A percentile compares a stretch with the other conserved stretches of the same genome.
Evolutionary conservation across 2,329 filamentous ascomycete species (phyloP).

Genomic region (Tolypocladium ophioglossoides): DNA sequence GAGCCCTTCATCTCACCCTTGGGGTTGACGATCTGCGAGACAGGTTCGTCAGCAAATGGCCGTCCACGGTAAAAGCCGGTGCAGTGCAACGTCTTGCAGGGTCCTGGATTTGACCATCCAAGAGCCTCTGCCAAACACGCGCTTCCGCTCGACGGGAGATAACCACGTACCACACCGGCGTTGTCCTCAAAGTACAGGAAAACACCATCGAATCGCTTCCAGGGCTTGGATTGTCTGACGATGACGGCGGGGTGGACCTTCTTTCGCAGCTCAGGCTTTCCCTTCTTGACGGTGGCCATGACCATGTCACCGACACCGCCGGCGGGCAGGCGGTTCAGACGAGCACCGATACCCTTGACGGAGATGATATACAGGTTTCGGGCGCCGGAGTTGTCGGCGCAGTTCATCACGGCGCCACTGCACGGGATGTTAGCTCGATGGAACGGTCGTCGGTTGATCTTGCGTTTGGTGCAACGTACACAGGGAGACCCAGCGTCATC

Average conservation of each 20-base stretch:
- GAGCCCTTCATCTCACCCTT: constrained; percentile 99
- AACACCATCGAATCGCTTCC: constrained; percentile 96
- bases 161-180: constrained; percentile 80
- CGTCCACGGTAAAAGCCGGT: not conserved
- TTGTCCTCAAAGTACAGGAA: constrained; percentile 99
- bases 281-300: constrained; percentile 99
- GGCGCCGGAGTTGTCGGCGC: constrained; percentile 97
- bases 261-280: constrained; percentile 99
- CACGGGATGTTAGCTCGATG: constrained; percentile 11
- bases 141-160: not conserved
- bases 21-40: constrained; percentile 87
- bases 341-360: constrained; percentile 96
- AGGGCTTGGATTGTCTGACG: constrained; percentile 97
- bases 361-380: constrained; percentile 99
- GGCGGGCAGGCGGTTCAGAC: constrained; percentile 93
- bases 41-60: constrained; percentile 21
- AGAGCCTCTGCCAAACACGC: no score
- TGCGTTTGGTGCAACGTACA: constrained; percentile 53
- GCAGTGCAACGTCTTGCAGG: not conserved
- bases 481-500: constrained; percentile 99
- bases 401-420: constrained; percentile 99
- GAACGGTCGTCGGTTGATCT: not conserved
- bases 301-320: constrained; percentile 99
- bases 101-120: not conserved
- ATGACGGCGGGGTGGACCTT: constrained; percentile 99